Evolutionary conservation across 371 early-diverging fungal species (phyloP).

Genomic region (Entomophthora muscae): DNA sequence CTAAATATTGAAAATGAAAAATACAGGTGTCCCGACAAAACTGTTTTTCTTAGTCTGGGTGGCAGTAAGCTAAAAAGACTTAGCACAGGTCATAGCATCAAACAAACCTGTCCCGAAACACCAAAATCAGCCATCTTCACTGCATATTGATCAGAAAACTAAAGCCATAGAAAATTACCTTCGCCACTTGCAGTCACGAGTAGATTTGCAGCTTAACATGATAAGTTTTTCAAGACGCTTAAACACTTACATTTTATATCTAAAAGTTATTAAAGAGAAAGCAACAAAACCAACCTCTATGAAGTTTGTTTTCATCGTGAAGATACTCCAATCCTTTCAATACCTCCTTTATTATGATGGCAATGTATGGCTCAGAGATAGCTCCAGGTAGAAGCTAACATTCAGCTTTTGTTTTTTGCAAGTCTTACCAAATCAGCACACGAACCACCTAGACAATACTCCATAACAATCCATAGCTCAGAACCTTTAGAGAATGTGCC

Average conservation of each 20-base stretch:
- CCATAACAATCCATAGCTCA: constrained; percentile 86
- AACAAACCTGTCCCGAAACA: constrained; percentile 74
- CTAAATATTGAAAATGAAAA: not conserved
- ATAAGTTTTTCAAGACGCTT: constrained; percentile 18
- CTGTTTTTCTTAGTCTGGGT: constrained; percentile 90
- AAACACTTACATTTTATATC: constrained; percentile 45
- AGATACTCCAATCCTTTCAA: constrained; percentile 87
- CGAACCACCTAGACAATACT: constrained; percentile 80
- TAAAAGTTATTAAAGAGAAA: constrained; percentile 8
- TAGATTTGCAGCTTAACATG: constrained; percentile 79
- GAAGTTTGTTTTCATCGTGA: constrained; percentile 84
- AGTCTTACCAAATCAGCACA: constrained; percentile 64
- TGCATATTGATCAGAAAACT: constrained; percentile 10
- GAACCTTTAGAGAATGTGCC: constrained; percentile 64
- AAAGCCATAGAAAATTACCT: constrained; percentile 16
- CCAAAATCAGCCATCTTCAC: constrained; percentile 97
- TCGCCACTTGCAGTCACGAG: constrained; percentile 58
- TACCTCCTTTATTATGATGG: constrained; percentile 80
- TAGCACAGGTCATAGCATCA: not conserved
- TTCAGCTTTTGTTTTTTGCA: too few species aligned
- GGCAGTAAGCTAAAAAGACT: constrained; percentile 46
- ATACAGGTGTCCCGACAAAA: constrained; percentile 95
- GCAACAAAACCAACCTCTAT: constrained; percentile 41
- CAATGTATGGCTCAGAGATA: constrained; percentile 76
- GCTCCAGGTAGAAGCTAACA: constrained; percentile 63